Evolutionary conservation across 495 filamentous ascomycete genomes (phyloP).

Genomic region (Platismatia glauca): DNA sequence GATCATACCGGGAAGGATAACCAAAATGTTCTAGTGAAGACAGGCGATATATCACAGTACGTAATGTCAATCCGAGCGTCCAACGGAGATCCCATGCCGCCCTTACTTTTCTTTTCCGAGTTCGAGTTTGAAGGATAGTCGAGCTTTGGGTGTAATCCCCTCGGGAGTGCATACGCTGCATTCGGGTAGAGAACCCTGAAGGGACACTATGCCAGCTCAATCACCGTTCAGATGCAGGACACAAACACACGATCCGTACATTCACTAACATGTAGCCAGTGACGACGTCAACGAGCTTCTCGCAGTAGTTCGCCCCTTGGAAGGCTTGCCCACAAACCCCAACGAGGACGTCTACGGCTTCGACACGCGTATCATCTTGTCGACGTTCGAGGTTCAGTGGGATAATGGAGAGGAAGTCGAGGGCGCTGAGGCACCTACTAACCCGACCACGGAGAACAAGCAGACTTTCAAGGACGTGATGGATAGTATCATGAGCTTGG

Average conservation of each 20-base stretch:
- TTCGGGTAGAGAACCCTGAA: background rate
- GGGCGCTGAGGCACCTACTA: conserved; percentile 6
- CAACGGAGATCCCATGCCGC: background rate
- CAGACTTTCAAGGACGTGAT: conserved; percentile 19
- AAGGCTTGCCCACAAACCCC: conserved; percentile 12
- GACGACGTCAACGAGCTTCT: conserved; percentile 18
- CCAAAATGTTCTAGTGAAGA: conserved; percentile 13
- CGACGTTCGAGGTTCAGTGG: conserved; percentile 19
- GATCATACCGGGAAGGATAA: conserved; percentile 10
- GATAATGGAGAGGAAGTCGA: conserved; percentile 19
- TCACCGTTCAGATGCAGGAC: background rate
- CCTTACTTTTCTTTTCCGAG: background rate
- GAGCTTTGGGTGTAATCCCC: background rate
- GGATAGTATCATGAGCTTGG: conserved; percentile 16
- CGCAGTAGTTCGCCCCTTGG: conserved; percentile 1
- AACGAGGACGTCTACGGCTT: conserved; percentile 16
- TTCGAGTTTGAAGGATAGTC: background rate
- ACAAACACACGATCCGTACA: background rate
- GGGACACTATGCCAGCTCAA: background rate
- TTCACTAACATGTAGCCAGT: background rate
- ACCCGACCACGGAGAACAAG: conserved; percentile 17
- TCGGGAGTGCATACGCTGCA: background rate
- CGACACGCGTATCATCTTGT: conserved; percentile 13
- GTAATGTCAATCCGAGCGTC: background rate
- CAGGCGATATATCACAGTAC: conserved; percentile 12